Base-by-base conservation (phyloP, 306 rosid species). In the Nissolia schottii region DNA sequence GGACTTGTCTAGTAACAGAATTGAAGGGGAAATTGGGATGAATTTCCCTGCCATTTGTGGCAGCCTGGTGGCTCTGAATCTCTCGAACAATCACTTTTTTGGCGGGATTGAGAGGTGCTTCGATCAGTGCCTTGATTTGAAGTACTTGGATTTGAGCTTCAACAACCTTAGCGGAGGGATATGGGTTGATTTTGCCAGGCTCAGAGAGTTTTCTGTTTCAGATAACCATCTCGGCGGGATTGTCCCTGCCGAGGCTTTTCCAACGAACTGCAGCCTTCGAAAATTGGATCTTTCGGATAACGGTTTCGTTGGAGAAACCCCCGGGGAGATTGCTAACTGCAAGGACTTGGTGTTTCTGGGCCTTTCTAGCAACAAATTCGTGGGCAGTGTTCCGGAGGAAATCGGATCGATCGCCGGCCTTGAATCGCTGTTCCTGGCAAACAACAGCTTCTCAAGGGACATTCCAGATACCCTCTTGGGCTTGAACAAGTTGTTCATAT, bases 111-210 rank as follows among this genome's bases (percentile, higher is more conserved):
- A 83, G 37, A 53, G 46, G 1, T 66, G 80, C 57, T 93, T 93
- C 63, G 92, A 90, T 22, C 75, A 57, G 14, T 93, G 98, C 68
- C 25, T 10, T 64, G 87, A 66, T 12, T 66, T 93, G 89, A 73
- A 78, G 87, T 43, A 74, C 74, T 74, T 93, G 82, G 98, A 93
- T 84, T 83, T 93, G 81, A 87, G 97, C 77, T 25, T 85, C 9
- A 93, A 93, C 70, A 23, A 59, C 6, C 73, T 93, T 0, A 72
- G 34, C 70, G 98, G 96, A 27, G 71, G 56, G 0, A 45, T 93
- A 2, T 88, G 94, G 97, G 56, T 5, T 68, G 96, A 89, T 3
- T 81, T 90, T 85, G 53, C 72, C 3, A 84, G 89, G 81, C 81
- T 90, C 27, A 79, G 27, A 40, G 48, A 64, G 59, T 90, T 93